A percentile compares a stretch with the other conserved stretches of the same genome.
These are phyloP conservation scores for Ogataea pilisensis DNA, from an alignment of 805 yeast genomes.

Conservation along the genomic window DNA sequence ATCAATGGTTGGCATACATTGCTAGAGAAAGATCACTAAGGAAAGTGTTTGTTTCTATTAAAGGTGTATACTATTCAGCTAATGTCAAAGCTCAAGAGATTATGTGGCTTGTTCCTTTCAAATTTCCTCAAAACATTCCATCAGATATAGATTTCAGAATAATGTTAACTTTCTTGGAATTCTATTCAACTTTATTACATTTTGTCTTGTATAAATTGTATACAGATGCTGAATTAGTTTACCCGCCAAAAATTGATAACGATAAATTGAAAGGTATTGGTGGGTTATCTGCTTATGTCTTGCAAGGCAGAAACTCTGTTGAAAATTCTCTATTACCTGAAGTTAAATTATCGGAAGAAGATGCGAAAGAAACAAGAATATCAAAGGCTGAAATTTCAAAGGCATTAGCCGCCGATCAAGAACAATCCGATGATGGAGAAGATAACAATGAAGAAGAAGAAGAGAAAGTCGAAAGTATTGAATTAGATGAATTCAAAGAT, in stretches of 20 bases:
- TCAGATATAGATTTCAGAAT: slow-evolving; percentile 91
- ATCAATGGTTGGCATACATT: slow-evolving; percentile 93
- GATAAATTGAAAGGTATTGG: slow-evolving; percentile 80
- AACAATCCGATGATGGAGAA: slow-evolving; percentile 34
- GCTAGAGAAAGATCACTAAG: slow-evolving; percentile 77
- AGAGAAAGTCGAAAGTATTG: slow-evolving; percentile 41
- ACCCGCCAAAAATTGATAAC: slow-evolving; percentile 83
- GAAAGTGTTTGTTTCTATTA: slow-evolving; percentile 92
- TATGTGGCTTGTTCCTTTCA: slow-evolving; percentile 95
- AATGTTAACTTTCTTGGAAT: slow-evolving; percentile 95
- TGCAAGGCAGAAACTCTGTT: slow-evolving; percentile 47
- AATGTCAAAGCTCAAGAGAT: slow-evolving; percentile 85
- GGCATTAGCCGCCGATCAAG: slow-evolving; percentile 56
- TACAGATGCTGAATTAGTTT: slow-evolving; percentile 77
- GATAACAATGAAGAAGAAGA: slow-evolving; percentile 34
- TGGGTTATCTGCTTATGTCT: slow-evolving; percentile 78
- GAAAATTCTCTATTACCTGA: slow-evolving; percentile 36
- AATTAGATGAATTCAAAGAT: slow-evolving; percentile 70
- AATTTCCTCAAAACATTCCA: slow-evolving; percentile 94
- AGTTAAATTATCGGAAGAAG: slow-evolving; percentile 19
- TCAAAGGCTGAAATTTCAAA: slow-evolving; percentile 39
- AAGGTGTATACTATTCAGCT: slow-evolving; percentile 96
- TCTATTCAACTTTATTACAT: slow-evolving; percentile 87
- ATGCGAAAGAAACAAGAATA: slow-evolving; percentile 36
- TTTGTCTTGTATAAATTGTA: slow-evolving; percentile 83